phyloP scores from a whole-genome alignment of 2,329 filamentous ascomycete species.

The Phaeosphaeriaceae sp. region DNA sequence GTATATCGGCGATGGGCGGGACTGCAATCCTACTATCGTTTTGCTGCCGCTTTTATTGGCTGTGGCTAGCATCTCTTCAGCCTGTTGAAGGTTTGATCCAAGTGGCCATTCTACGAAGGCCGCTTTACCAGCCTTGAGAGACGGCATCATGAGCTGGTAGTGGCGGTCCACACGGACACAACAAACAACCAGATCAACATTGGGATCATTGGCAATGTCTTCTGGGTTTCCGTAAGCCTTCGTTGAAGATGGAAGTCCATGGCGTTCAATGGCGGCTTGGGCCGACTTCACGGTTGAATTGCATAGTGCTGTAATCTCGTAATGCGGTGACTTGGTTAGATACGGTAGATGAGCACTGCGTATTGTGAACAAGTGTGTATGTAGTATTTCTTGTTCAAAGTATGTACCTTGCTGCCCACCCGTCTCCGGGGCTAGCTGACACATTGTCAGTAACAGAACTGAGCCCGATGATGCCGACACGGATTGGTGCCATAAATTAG shows the following conservation, averaged over 20 bases:
- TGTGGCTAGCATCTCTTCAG: slow-evolving; percentile 50
- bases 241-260: slow-evolving; percentile 44
- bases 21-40: slow-evolving; percentile 57
- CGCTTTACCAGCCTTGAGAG: slow-evolving; percentile 56
- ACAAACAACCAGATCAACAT: slow-evolving; percentile 56
- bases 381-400: not conserved
- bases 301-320: slow-evolving; percentile 56
- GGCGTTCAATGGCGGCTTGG: slow-evolving; percentile 49
- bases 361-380: not conserved
- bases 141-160: slow-evolving; percentile 48
- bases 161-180: slow-evolving; percentile 51
- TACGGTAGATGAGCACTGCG: slow-evolving; percentile 47
- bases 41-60: slow-evolving; percentile 48
- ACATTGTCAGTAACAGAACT: slow-evolving; percentile 7
- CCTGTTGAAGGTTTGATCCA: slow-evolving; percentile 44
- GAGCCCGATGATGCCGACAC: slow-evolving; percentile 38
- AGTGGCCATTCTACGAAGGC: slow-evolving; percentile 58
- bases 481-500: slow-evolving; percentile 42
- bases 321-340: slow-evolving; percentile 41
- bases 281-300: slow-evolving; percentile 53
- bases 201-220: slow-evolving; percentile 51
- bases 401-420: slow-evolving; percentile 30
- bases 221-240: slow-evolving; percentile 54
- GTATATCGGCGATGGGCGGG: slow-evolving; percentile 44
- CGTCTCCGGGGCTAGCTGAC: slow-evolving; percentile 5